Evolutionary conservation across 2,329 filamentous ascomycete species (phyloP).

Genomic region (Diplocarpon rosae): DNA sequence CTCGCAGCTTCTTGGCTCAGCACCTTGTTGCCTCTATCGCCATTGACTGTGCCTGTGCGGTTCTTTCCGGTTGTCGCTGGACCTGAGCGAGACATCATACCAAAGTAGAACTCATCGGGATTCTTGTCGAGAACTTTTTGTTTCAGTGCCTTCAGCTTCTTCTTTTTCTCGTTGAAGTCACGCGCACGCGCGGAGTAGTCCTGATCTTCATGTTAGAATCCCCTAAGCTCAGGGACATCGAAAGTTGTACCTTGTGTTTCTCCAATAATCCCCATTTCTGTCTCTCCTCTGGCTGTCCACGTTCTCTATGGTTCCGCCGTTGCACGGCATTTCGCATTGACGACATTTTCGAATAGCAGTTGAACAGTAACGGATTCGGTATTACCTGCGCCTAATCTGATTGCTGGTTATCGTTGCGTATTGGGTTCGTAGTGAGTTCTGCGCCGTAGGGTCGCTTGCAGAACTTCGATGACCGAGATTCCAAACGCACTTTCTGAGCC

Average conservation of each 20-base stretch:
- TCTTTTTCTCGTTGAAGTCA: slow-evolving; percentile 57
- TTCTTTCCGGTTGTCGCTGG: slow-evolving; percentile 40
- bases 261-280: slow-evolving; percentile 84
- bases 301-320: slow-evolving; percentile 79
- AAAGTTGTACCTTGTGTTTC: slow-evolving; percentile 66
- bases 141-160: slow-evolving; percentile 45
- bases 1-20: slow-evolving; percentile 47
- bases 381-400: no score
- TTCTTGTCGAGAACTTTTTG: slow-evolving; percentile 55
- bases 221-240: not conserved
- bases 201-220: slow-evolving; percentile 23
- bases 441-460: slow-evolving; percentile 2
- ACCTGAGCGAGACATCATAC: slow-evolving; percentile 53
- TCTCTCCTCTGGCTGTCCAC: slow-evolving; percentile 75
- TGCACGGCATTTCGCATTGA: slow-evolving; percentile 57
- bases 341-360: slow-evolving; percentile 34
- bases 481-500: slow-evolving; percentile 2
- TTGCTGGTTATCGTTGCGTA: no score
- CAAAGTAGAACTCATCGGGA: slow-evolving; percentile 64
- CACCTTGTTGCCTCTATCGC: slow-evolving; percentile 45
- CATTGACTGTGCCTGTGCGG: slow-evolving; percentile 45
- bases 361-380: not conserved
- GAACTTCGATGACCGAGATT: not conserved
- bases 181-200: slow-evolving; percentile 55
- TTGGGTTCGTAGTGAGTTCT: not conserved